Conservation (phyloP, 78 protist genomes). For the Emiliania huxleyi region DNA sequence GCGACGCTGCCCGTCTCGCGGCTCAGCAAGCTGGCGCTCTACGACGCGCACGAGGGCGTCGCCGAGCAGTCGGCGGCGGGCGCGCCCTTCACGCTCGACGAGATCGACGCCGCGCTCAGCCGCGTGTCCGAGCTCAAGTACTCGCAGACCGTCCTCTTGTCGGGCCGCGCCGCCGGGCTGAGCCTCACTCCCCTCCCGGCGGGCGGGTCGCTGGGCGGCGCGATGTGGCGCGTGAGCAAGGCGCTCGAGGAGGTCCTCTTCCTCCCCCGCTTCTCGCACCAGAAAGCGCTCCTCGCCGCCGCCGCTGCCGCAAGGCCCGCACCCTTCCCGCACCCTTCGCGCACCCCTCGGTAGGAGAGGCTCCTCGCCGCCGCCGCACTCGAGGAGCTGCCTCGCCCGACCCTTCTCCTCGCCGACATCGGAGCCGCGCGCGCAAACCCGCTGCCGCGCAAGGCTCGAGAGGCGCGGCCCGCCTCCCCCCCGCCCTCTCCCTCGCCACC, state of each 20-base stretch:
- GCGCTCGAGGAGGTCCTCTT: constrained; percentile 86
- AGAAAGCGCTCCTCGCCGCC: constrained; percentile 75
- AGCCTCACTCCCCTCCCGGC: constrained; percentile 53
- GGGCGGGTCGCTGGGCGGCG: constrained; percentile 85
- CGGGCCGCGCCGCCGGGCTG: constrained; percentile 9
- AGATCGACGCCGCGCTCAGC: constrained; percentile 50
- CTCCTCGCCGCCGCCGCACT: constrained; percentile 45
- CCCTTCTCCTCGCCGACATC: constrained; percentile 78
- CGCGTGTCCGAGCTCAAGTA: neutral
- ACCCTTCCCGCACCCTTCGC: too few species aligned
- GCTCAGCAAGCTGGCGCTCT: constrained; percentile 87
- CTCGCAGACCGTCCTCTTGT: constrained; percentile 27
- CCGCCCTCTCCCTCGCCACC: too few species aligned
- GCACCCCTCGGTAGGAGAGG: too few species aligned
- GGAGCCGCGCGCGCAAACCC: neutral
- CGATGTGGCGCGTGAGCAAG: constrained; percentile 84
- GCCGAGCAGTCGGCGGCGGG: neutral
- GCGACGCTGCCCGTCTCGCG: constrained; percentile 82
- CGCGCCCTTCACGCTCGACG: constrained; percentile 44
- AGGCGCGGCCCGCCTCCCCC: neutral
- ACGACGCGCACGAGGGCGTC: constrained; percentile 61
- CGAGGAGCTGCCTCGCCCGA: constrained; percentile 61
- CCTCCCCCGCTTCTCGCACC: constrained; percentile 83
- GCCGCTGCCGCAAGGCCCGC: constrained; percentile 11
- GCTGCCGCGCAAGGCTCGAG: constrained; percentile 22